Percentiles rank a stretch among this genome's conserved stretches.
These are phyloP conservation scores for Alternaria brassicicola DNA, from an alignment of 2,329 filamentous ascomycete genomes.

Conservation along the genomic window DNA sequence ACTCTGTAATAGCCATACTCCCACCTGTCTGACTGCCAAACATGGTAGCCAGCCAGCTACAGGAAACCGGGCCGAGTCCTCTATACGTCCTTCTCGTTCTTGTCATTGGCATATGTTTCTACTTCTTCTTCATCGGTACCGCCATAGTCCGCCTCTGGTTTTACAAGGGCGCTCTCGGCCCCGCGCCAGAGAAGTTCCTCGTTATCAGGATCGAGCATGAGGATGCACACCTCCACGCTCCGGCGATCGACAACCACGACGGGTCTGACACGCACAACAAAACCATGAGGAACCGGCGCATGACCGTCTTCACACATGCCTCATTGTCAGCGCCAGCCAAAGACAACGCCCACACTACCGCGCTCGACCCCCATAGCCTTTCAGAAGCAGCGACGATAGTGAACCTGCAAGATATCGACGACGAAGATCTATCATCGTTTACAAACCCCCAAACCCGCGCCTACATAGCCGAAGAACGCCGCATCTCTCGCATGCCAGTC, in stretches of 20 bases:
- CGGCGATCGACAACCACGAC: not conserved
- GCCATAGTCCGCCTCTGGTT: conserved; percentile 33
- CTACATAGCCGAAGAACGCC: conserved; percentile 27
- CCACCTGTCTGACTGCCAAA: not conserved
- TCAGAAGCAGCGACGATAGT: conserved; percentile 4
- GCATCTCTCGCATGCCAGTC: conserved; percentile 32
- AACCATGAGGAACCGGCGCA: not conserved
- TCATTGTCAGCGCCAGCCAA: not conserved
- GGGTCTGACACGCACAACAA: not conserved
- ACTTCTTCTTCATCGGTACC: conserved; percentile 27
- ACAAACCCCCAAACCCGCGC: conserved; percentile 14
- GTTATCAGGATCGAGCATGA: conserved; percentile 17
- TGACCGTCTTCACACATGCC: conserved; percentile 1
- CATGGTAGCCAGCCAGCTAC: not conserved
- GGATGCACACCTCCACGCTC: not conserved
- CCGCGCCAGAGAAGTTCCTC: conserved; percentile 25
- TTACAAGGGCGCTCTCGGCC: conserved; percentile 31
- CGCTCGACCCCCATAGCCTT: not conserved
- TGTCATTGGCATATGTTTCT: conserved; percentile 22
- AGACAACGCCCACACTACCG: not conserved
- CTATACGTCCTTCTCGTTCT: conserved; percentile 27
- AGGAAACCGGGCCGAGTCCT: conserved; percentile 1
- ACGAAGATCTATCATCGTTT: conserved; percentile 2
- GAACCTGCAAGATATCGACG: conserved; percentile 15
- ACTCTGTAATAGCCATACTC: not conserved